phyloP scores from a whole-genome alignment of 371 early-diverging fungal species.

The Synchytrium microbalum region DNA sequence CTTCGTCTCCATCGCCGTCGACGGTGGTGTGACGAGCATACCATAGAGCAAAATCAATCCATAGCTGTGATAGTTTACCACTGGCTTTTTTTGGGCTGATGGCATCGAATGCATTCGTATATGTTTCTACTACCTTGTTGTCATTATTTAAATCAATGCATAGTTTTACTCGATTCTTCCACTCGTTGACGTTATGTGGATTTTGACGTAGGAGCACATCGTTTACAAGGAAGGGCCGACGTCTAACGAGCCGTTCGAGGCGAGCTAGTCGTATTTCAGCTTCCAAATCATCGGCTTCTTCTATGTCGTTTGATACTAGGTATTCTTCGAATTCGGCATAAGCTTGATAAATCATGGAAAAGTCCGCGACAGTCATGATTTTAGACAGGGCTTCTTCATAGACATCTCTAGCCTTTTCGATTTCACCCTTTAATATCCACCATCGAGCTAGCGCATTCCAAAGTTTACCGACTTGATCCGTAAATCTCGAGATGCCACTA shows the following conservation, averaged over 20 bases:
- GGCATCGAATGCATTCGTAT: conserved; percentile 65
- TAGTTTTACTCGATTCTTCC: conserved; percentile 77
- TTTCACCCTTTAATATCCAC: conserved; percentile 65
- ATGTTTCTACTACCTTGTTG: conserved; percentile 49
- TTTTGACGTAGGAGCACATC: conserved; percentile 89
- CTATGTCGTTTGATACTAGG: conserved; percentile 41
- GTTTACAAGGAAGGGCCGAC: conserved; percentile 89
- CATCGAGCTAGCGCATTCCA: conserved; percentile 84
- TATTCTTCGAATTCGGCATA: conserved; percentile 88
- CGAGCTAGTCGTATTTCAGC: conserved; percentile 76
- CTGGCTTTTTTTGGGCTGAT: conserved; percentile 73
- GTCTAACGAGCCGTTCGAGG: conserved; percentile 84
- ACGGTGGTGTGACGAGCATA: conserved; percentile 50
- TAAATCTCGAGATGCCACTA: conserved; percentile 77
- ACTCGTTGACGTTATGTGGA: conserved; percentile 84
- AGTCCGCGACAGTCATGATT: conserved; percentile 88
- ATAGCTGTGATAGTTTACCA: conserved; percentile 72
- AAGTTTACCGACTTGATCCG: conserved; percentile 78
- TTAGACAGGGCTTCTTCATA: conserved; percentile 84
- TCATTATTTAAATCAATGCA: conserved; percentile 21
- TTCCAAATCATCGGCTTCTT: conserved; percentile 55
- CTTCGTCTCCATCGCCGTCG: neutral
- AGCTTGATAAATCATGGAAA: conserved; percentile 91
- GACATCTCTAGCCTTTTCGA: conserved; percentile 82
- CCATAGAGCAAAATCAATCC: conserved; percentile 77